Base-by-base conservation (phyloP, 1,139 yeast species). In the Zygosaccharomyces sapae region DNA sequence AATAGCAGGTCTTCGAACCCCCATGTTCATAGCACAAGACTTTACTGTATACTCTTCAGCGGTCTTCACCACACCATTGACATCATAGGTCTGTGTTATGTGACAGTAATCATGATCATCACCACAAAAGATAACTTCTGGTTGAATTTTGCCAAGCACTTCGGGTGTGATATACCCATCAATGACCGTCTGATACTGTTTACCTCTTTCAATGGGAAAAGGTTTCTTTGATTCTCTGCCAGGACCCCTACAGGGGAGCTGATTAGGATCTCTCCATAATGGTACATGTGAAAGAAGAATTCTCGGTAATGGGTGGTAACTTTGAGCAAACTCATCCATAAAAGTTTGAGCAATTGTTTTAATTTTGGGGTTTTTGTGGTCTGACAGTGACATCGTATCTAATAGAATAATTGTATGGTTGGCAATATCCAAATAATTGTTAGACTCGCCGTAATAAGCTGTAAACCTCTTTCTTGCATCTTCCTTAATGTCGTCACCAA, bases 41-140 rank as follows among this genome's bases (percentile, higher is more conserved):
- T 92, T 92, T 13, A 89, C 89, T 0, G 97, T 86, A 52, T 85
- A 80, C 65, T 92, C 98, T 43, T 83, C 80, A 0, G 86, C 77
- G 8, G 59, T 55, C 12, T 62, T 62, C 0, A 45, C 25, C 2
- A 67, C 67, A 1, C 73, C 71, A 22, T 65, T 62, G 9, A 48
- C 55, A 4, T 51, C 44, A 55, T 75, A 80, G 2, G 74, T 66
- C 59, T 89, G 96, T 9, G 70, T 67, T 10, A 86, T 77, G 54
- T 85, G 89, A 67, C 98, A 92, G 55, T 88, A 90, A 65, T 92
- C 98, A 68, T 92, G 98, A 63, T 92, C 98, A 63, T 92, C 98
- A 1, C 98, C 98, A 3, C 95, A 83, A 62, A 89, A 86, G 1
- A 87, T 74, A 6, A 83, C 69, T 13, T 71, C 69, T 0, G 98